Percentiles rank a stretch among this genome's conserved stretches.
Conservation (phyloP, 176 grass and related monocot genomes). For the Canna indica region DNA sequence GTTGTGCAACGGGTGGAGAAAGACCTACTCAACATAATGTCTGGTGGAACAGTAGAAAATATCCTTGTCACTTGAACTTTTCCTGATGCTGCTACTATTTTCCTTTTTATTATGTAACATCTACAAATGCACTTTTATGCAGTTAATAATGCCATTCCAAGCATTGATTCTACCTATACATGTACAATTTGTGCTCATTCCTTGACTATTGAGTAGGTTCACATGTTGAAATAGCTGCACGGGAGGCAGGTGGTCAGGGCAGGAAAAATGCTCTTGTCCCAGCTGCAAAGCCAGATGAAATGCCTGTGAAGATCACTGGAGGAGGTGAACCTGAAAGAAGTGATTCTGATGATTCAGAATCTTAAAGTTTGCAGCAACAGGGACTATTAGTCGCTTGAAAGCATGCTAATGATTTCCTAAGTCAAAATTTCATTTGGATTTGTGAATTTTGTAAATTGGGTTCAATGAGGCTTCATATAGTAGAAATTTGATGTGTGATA, state of each 20-base stretch:
- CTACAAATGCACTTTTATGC: no score
- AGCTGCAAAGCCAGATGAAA: conserved; percentile 43
- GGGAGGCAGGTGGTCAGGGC: conserved; percentile 29
- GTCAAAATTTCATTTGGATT: no score
- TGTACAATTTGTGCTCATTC: conserved; percentile 13
- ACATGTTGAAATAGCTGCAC: conserved; percentile 34
- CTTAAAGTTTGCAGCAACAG: no score
- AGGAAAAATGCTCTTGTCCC: conserved; percentile 48
- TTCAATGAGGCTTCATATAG: no score
- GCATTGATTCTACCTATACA: no score
- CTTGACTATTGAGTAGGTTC: conserved; percentile 35
- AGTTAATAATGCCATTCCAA: no score
- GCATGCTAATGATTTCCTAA: no score
- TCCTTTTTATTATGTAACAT: not conserved
- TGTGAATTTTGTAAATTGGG: no score
- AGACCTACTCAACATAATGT: conserved; percentile 69
- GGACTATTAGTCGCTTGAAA: no score
- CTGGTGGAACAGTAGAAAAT: conserved; percentile 41
- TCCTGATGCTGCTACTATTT: not conserved
- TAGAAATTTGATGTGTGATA: no score
- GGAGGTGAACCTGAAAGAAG: conserved; percentile 66
- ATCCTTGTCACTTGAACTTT: conserved; percentile 40
- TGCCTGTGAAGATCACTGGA: conserved; percentile 28
- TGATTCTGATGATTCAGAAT: conserved; percentile 58
- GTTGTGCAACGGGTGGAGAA: conserved; percentile 64